These are phyloP conservation scores for Penicillium lividum DNA, from an alignment of 495 filamentous ascomycete species.

Conservation along the genomic window DNA sequence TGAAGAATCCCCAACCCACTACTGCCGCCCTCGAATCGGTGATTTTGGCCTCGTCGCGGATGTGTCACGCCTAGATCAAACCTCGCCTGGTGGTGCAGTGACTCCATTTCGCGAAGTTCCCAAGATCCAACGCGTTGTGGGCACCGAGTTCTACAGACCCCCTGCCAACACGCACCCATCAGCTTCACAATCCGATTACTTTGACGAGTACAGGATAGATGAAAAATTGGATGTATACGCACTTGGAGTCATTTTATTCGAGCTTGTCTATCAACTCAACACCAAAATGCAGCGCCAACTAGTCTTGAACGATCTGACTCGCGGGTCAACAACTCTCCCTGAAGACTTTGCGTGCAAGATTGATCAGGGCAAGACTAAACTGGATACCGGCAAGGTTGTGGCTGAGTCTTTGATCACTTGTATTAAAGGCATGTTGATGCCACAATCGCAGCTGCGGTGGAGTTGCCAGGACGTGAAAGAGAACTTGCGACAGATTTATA, in stretches of 20 bases:
- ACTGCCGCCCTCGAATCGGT: slow-evolving; percentile 52
- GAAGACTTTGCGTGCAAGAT: slow-evolving; percentile 41
- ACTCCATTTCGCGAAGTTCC: slow-evolving; percentile 20
- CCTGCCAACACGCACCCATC: slow-evolving; percentile 22
- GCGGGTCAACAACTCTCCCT: slow-evolving; percentile 32
- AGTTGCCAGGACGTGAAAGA: slow-evolving; percentile 34
- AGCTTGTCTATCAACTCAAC: slow-evolving; percentile 49
- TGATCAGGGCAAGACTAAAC: slow-evolving; percentile 30
- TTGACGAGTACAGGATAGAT: slow-evolving; percentile 41
- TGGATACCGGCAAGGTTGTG: slow-evolving; percentile 34
- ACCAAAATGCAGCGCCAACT: slow-evolving; percentile 58
- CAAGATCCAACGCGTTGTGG: slow-evolving; percentile 40
- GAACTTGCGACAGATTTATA: slow-evolving; percentile 26
- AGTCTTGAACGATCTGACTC: slow-evolving; percentile 47
- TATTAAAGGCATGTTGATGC: slow-evolving; percentile 49
- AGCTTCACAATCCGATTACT: slow-evolving; percentile 3
- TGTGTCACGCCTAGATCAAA: slow-evolving; percentile 45
- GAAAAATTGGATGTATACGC: slow-evolving; percentile 58
- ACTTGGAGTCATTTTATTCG: slow-evolving; percentile 55
- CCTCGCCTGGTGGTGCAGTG: slow-evolving; percentile 13
- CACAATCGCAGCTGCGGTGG: slow-evolving; percentile 44
- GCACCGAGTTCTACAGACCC: slow-evolving; percentile 52
- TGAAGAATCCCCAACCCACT: slow-evolving; percentile 27
- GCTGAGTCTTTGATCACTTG: slow-evolving; percentile 42
- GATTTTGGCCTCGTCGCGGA: slow-evolving; percentile 58